phyloP scores from a whole-genome alignment of 768 basidiomycete genomes.

The Suillus alpinus region DNA sequence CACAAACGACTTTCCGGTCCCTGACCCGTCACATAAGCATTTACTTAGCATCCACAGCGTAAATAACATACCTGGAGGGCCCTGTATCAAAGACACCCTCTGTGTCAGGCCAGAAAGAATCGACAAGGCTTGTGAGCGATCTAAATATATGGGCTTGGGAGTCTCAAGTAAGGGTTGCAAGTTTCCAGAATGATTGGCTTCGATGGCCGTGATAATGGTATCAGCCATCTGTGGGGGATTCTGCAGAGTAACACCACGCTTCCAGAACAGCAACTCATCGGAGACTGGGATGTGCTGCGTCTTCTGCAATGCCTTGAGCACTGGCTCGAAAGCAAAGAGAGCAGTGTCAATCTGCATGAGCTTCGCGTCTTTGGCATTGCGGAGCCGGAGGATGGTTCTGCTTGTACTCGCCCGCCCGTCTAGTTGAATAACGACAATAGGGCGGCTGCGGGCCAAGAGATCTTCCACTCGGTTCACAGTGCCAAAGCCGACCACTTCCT shows the following conservation, averaged over 20 bases:
- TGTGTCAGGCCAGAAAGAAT: slow-evolving; percentile 51
- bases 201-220: slow-evolving; percentile 23
- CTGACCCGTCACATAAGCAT: slow-evolving; percentile 24
- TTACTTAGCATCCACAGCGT: neutral
- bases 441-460: slow-evolving; percentile 40
- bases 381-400: slow-evolving; percentile 37
- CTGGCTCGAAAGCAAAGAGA: slow-evolving; percentile 55
- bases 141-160: slow-evolving; percentile 40
- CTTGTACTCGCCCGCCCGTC: slow-evolving; percentile 38
- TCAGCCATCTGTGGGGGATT: slow-evolving; percentile 2
- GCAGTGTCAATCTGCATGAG: slow-evolving; percentile 57
- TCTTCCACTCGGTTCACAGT: slow-evolving; percentile 51
- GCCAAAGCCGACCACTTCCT: slow-evolving; percentile 48
- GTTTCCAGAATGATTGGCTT: slow-evolving; percentile 33
- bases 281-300: slow-evolving; percentile 41
- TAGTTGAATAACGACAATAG: slow-evolving; percentile 49
- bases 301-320: slow-evolving; percentile 50
- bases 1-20: slow-evolving; percentile 67
- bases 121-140: slow-evolving; percentile 40
- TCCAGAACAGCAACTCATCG: slow-evolving; percentile 50
- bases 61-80: slow-evolving; percentile 52
- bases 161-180: slow-evolving; percentile 35
- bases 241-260: slow-evolving; percentile 14
- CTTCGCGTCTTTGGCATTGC: slow-evolving; percentile 30
- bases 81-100: slow-evolving; percentile 55